These are phyloP conservation scores for Sarocladium brachiariae DNA, from an alignment of 2,329 filamentous ascomycete species.

Conservation along the genomic window DNA sequence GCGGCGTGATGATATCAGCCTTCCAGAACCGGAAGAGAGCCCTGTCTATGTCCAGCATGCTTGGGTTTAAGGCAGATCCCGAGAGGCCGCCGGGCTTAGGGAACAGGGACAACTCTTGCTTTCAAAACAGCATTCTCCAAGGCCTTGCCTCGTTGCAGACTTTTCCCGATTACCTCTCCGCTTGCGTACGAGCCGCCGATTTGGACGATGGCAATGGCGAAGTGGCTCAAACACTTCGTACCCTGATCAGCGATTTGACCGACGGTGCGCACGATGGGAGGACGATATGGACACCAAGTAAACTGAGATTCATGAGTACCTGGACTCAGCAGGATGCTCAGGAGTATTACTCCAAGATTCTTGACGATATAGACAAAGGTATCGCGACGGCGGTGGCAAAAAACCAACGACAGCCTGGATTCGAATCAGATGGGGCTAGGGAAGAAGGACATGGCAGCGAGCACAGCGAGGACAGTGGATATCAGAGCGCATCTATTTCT, in stretches of 20 bases:
- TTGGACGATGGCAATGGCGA: constrained; percentile 21
- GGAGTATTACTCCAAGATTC: constrained; percentile 87
- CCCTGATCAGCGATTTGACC: constrained; percentile 64
- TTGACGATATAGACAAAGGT: constrained; percentile 80
- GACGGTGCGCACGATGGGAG: constrained; percentile 63
- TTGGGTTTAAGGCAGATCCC: constrained; percentile 30
- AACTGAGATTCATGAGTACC: constrained; percentile 86
- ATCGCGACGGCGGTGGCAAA: constrained; percentile 42
- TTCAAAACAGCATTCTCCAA: constrained; percentile 93
- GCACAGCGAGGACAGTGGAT: constrained; percentile 51
- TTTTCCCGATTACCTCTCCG: constrained; percentile 59
- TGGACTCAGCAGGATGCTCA: constrained; percentile 97
- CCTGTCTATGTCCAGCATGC: constrained; percentile 42
- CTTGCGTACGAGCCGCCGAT: constrained; percentile 27
- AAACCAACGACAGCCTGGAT: constrained; percentile 24
- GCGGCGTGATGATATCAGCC: constrained; percentile 48
- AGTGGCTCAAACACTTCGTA: constrained; percentile 46
- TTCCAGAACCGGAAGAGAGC: constrained; percentile 52
- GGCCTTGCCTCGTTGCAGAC: constrained; percentile 69
- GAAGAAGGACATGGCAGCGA: constrained; percentile 40
- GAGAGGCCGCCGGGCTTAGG: constrained; percentile 63
- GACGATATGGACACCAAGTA: constrained; percentile 73
- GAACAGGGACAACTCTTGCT: constrained; percentile 94
- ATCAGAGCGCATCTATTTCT: constrained; percentile 38
- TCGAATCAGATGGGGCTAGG: constrained; percentile 31